Base-by-base conservation (phyloP, 2,329 filamentous ascomycete genomes). In the Aspergillus tanneri region DNA sequence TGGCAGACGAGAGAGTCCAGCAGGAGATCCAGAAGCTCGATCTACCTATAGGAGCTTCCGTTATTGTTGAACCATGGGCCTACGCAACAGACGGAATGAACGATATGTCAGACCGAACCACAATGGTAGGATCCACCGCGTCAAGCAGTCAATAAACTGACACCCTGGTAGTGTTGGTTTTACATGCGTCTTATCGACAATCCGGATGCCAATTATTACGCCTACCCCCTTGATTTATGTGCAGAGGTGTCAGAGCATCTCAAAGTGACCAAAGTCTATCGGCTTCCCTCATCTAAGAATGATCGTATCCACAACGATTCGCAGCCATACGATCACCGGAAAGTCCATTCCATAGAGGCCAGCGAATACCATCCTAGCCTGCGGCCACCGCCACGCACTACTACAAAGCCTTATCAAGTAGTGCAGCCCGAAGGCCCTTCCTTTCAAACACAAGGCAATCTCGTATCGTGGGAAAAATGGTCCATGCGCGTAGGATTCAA, bases 201-300 rank as follows among this genome's bases (percentile, higher is more conserved):
- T 24, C 59, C 63, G 0, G 77, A 81, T 46, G 73, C 77, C 25
- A 82, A 83, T 56, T 76, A 78, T 61, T 82, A 82, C 55, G 79
- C 79, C 3, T 81, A 81, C 46, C 80, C 80, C 0, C 68, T 82
- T 7, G 74, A 80, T 45, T 68, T 82, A 18, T 75, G 72, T 37
- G 75, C 77, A 6, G 77, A 81, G 56, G 71, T 77, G 39, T 77
- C 76, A 6, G 72, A 77, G 51, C 62, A 75, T 2, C 65, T 81
- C 3, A 55, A 75, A 22, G 75, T 81, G 3, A 74, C 73, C 48
- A 74, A 77, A 47, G 71, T 81, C 42, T 74, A 77, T 52, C 71
- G 72, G 27, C 70, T 81, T 7, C 74, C 76, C 12, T 66, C 73
- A 1, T 67, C 70, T 1, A 57, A 66, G 1, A 56, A 71, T 8